Evolutionary conservation across 2,329 filamentous ascomycete genomes (phyloP).

Genomic region (Hypocrella siamensis): DNA sequence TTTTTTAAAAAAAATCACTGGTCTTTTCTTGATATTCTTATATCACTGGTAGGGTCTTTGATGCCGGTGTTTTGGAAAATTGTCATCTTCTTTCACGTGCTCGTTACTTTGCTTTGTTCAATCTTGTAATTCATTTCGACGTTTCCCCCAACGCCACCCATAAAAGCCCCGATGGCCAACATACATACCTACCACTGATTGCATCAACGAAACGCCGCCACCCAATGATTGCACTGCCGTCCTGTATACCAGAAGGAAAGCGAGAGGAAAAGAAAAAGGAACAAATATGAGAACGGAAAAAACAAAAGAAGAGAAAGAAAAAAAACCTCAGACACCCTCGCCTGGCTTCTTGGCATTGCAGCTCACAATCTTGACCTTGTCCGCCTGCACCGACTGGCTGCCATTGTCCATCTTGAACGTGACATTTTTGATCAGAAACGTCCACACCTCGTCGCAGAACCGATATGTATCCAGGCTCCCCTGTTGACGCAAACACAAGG

Average conservation of each 20-base stretch:
- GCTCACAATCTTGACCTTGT: slow-evolving; percentile 96
- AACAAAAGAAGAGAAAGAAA: not conserved
- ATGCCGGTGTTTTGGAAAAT: no score
- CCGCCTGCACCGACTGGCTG: slow-evolving; percentile 57
- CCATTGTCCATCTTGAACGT: slow-evolving; percentile 93
- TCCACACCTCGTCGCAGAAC: slow-evolving; percentile 99
- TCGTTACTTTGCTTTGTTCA: no score
- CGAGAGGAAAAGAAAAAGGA: not conserved
- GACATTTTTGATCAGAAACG: slow-evolving; percentile 95
- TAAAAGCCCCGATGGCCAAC: no score
- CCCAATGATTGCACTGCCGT: no score
- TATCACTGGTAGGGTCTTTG: no score
- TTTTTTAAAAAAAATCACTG: no score
- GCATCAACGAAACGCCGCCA: no score
- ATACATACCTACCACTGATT: no score
- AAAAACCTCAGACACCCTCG: slow-evolving; percentile 13
- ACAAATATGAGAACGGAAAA: not conserved
- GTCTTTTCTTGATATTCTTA: no score
- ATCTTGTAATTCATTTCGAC: no score
- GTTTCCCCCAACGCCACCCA: no score
- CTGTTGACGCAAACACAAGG: slow-evolving; percentile 27
- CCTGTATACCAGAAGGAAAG: not conserved
- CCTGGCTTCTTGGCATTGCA: slow-evolving; percentile 71
- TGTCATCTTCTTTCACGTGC: no score
- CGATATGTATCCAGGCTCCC: slow-evolving; percentile 95